Evolutionary conservation across 331 rosid genomes (phyloP).

Genomic region (Pyrus hybrid): DNA sequence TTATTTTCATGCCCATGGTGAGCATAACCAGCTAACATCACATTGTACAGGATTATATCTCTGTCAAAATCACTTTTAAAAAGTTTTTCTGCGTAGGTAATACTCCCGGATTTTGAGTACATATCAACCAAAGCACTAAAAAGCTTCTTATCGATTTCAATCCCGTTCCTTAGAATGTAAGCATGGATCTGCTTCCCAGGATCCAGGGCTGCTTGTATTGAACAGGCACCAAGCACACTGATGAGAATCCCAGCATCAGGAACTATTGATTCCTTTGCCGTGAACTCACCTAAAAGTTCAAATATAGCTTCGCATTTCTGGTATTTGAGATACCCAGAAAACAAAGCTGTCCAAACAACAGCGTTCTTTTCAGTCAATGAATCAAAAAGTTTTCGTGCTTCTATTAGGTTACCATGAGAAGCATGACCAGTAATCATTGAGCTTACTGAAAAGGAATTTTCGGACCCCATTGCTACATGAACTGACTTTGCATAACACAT

Average conservation of each 20-base stretch:
- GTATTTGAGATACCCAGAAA: conserved; percentile 58
- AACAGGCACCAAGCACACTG: conserved; percentile 59
- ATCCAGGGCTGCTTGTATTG: conserved; percentile 52
- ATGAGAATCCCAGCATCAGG: conserved; percentile 45
- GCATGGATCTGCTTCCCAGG: conserved; percentile 71
- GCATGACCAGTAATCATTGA: conserved; percentile 59
- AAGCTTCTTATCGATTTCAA: conserved; percentile 43
- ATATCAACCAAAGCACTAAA: conserved; percentile 61
- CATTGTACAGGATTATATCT: conserved; percentile 53
- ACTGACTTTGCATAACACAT: conserved; percentile 55
- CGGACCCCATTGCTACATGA: conserved; percentile 15
- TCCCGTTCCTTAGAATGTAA: conserved; percentile 35
- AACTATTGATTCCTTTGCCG: conserved; percentile 22
- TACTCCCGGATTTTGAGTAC: conserved; percentile 78
- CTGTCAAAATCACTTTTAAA: conserved; percentile 28
- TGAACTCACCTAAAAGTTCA: conserved; percentile 46
- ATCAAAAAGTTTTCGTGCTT: conserved; percentile 58
- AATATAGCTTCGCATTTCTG: conserved; percentile 52
- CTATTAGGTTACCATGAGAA: conserved; percentile 54
- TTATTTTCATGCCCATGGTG: conserved; percentile 57
- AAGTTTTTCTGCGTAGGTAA: conserved; percentile 44
- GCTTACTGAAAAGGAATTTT: conserved; percentile 38
- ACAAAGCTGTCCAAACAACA: conserved; percentile 67
- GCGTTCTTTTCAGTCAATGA: conserved; percentile 38
- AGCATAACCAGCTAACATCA: conserved; percentile 78